Percentiles rank a stretch among this genome's conserved stretches.
Evolutionary conservation across 1,284 basidiomycete genomes (phyloP).

Genomic region (Ganoderma meredithae): DNA sequence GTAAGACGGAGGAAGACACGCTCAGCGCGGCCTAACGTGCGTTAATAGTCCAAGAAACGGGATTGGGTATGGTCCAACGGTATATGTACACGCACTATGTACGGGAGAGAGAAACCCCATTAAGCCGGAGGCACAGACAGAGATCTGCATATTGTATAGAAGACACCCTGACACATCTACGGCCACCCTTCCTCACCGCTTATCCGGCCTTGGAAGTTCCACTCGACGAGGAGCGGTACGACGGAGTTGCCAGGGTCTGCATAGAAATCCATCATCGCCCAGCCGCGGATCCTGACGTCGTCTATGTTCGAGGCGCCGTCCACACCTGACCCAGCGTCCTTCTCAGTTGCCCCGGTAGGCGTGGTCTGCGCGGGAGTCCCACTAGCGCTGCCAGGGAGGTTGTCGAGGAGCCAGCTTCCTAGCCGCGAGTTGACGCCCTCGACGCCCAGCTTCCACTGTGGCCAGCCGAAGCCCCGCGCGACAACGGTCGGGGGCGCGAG

Average conservation of each 20-base stretch:
- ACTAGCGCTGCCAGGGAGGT: constrained; percentile 15
- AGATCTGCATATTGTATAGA: background rate
- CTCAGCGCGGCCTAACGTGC: constrained; percentile 23
- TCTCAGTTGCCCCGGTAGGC: background rate
- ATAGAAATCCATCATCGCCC: constrained; percentile 79
- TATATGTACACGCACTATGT: constrained; percentile 7
- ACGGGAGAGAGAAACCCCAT: background rate
- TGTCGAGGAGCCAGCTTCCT: constrained; percentile 69
- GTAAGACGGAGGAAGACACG: constrained; percentile 24
- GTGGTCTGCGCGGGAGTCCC: constrained; percentile 7
- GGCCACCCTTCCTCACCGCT: constrained; percentile 57
- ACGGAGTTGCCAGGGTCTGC: constrained; percentile 59
- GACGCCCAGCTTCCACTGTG: constrained; percentile 73
- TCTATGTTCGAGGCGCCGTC: constrained; percentile 36
- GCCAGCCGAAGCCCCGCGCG: constrained; percentile 85
- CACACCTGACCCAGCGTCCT: background rate
- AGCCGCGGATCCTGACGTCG: constrained; percentile 64
- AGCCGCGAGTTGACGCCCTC: constrained; percentile 85
- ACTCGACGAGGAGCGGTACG: constrained; percentile 76
- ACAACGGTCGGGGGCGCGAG: constrained; percentile 77
- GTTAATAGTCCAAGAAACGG: background rate
- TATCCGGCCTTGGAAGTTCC: constrained; percentile 67
- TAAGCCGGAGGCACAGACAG: background rate
- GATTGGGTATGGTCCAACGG: background rate
- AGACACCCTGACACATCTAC: constrained; percentile 3